Evolutionary conservation across 805 yeast genomes (phyloP), one percentile per base, ranked within the genome.

Genomic region (Yarrowia sp.): DNA sequence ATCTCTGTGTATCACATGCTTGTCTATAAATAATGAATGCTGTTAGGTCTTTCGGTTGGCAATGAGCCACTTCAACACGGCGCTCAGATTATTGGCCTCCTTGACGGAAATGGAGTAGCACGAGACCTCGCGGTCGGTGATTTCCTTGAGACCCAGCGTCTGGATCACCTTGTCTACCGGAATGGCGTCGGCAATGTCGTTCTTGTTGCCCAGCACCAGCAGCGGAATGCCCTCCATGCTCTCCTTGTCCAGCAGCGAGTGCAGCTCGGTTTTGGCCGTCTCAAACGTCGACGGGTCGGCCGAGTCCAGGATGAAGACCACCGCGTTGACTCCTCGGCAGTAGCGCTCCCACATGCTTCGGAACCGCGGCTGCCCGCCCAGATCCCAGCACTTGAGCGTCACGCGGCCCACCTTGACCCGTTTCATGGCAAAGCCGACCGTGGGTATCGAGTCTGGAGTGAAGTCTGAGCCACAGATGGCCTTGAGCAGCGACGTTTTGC

Each of bases 261-360:
- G 73, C 61, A 73, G 65, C 55, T 74, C 76, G 33, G 62, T 63
- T 51, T 72, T 69, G 21, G 75, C 77, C 19, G 68, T 63, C 21
- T 65, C 68, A 31, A 73, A 44, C 14, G 69, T 66, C 12, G 71
- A 66, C 9, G 70, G 66, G 63, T 73, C 76, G 12, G 77, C 75
- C 1, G 75, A 63, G 63, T 73, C 76, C 12, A 73, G 72, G 16
- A 73, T 71, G 63, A 73, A 73, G 68, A 73, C 67, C 35, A 73
- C 73, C 13, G 76, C 76, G 56, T 67, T 68, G 55, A 71, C 74
- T 10, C 75, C 76, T 51, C 71, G 67, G 63, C 77, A 73, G 61
- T 73, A 73, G 19, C 77, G 67, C 49, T 74, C 77, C 77, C 77
- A 73, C 77, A 73, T 73, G 27, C 74, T 67, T 53, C 77, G 61